Evolutionary conservation across 129 eudicot genomes (phyloP), one percentile per base, ranked within the genome.

Genomic region (Arctium lappa): DNA sequence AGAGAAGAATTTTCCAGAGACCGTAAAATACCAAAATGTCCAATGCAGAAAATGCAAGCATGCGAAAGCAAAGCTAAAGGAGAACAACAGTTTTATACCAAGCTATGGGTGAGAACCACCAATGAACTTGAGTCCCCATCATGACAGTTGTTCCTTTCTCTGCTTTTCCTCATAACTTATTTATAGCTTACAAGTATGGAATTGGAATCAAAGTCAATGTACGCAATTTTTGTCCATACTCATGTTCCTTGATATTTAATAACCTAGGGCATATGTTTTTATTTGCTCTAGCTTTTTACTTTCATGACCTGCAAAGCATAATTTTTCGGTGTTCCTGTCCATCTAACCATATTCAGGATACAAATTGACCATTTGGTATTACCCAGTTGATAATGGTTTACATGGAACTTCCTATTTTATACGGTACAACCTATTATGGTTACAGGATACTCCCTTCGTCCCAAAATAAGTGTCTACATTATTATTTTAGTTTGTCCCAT

Each of bases 61-160:
- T 73, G 79, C 46, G 29, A 70, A 33, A 50, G 38, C 74, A 76
- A 69, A 75, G 34, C 39, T n/a, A 39, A 8, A 69, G 69, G 32
- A 48, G 22, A 84, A 60, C 48, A 50, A 42, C 31, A 77, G 76
- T 32, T 42, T 13, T 12, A 8, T 60, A 37, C 33, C 27, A 29
- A 1, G 72, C 29, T 73, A 56, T 18, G 73, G 84, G 60, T 80
- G 78, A 80, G 83, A 80, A 80, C 6, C 69, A 72, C 70, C 38
- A 72, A 48, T 33, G 56, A 71, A 53, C 76, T 69, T 69, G 36
- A 39, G 69, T 50, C 68, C 73, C 73, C 46, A 44, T 69, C 68
- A 69, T 18, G 80, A 77, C 71, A 76, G 16, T 4, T 53, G 65
- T 50, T 34, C 5, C 12, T 36, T 78, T 62, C 81, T 77, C 18